Conservation (phyloP, 495 filamentous ascomycete genomes). For the Thozetella sp. region DNA sequence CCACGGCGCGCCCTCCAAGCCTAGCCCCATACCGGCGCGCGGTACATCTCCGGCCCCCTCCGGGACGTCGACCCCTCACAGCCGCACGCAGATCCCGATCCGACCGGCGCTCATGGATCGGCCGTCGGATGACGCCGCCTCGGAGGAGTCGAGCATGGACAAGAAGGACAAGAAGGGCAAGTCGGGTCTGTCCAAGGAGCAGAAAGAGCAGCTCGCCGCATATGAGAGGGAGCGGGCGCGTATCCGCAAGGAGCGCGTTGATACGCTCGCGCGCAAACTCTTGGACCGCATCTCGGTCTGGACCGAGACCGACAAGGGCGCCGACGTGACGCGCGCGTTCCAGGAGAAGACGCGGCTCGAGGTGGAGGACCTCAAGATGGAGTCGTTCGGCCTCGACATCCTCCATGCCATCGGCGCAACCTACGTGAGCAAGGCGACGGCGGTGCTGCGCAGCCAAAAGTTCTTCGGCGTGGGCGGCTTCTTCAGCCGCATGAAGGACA, state of each 20-base stretch:
- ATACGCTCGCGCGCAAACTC: constrained; percentile 80
- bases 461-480: constrained; percentile 96
- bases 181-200: constrained; percentile 81
- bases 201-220: constrained; percentile 83
- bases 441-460: constrained; percentile 91
- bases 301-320: constrained; percentile 93
- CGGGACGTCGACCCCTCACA: constrained; percentile 62
- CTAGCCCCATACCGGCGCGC: constrained; percentile 11
- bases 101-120: constrained; percentile 87
- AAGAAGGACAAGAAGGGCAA: constrained; percentile 82
- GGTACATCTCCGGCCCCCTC: constrained; percentile 36
- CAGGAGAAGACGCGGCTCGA: constrained; percentile 92
- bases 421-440: constrained; percentile 84
- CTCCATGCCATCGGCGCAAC: constrained; percentile 91
- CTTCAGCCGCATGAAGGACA: constrained; percentile 91
- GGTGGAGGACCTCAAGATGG: constrained; percentile 98
- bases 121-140: constrained; percentile 81
- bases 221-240: constrained; percentile 84
- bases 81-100: constrained; percentile 61
- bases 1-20: constrained; percentile 13
- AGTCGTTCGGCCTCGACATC: constrained; percentile 96
- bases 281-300: constrained; percentile 90
- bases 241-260: constrained; percentile 88
- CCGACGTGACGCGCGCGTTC: constrained; percentile 85
- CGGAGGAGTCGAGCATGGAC: constrained; percentile 72